Base-by-base conservation (phyloP, 2,329 filamentous ascomycete species). In the Basipetospora chlamydospora region DNA sequence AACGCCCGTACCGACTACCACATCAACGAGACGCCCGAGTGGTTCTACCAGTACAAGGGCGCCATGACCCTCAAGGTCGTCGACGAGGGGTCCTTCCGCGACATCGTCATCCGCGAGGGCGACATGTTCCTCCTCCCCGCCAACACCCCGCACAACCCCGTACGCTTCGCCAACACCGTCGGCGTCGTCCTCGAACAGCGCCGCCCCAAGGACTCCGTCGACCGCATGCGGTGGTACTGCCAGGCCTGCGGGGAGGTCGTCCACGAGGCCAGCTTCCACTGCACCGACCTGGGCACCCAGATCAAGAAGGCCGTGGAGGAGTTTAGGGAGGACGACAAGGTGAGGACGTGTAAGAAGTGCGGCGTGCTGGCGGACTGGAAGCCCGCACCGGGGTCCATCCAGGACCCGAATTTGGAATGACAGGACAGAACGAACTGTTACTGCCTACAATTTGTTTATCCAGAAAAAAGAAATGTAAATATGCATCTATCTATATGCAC, bases 1-100 rank as follows among this genome's bases (percentile, higher is more conserved):
- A 96, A 96, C 58, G 84, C 84, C 42, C 77, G 90, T 44, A 95
- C 87, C 39, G 90, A 96, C 67, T 98, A 95, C 67, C 90, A 96
- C 69, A 88, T 96, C 71, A 96, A 96, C 67, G 66, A 77, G 49
- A 96, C 88, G 0, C 77, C 90, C 10, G 90, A 96, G 59, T 96
- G 87, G 79, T 98, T 96, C 74, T 96, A 90, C 69, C 88, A 96
- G 60, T 77, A 94, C 70, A 77, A 78, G 49, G 90, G 90, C 46
- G 77, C 80, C 46, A 95, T 96, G 88, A 67, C 90, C 40, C 79
- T 98, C 47, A 93, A 92, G 55, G 81, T 90, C 12, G 82, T 95
- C 44, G 85, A 95, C 43, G 58, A 66, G 40, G 56, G 67, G 54
- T 41, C 61, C 33, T 93, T 93, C 60, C 71, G 76, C 45, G 88